Evolutionary conservation across 2,329 filamentous ascomycete species (phyloP).

Genomic region (Whalleya microplaca): DNA sequence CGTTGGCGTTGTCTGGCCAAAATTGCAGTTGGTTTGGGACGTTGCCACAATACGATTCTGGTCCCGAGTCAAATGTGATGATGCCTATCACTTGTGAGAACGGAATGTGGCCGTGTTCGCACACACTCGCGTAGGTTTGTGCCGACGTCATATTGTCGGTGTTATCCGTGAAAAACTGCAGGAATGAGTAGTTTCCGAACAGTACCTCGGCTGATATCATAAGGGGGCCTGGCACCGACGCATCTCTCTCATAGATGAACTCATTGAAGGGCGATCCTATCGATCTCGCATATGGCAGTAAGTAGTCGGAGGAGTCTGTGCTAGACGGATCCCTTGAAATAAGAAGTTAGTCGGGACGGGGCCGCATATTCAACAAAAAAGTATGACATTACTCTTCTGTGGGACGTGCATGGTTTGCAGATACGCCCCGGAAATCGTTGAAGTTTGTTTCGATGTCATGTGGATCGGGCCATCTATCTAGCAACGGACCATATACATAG

Average conservation of each 20-base stretch:
- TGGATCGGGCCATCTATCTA: constrained; percentile 20
- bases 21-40: not conserved
- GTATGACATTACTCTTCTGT: constrained; percentile 9
- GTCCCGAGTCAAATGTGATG: constrained; percentile 1
- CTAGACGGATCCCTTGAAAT: constrained; percentile 9
- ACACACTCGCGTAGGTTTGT: constrained; percentile 9
- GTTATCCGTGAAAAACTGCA: constrained; percentile 12
- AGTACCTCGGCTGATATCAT: constrained; percentile 21
- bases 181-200: constrained; percentile 21
- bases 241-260: not conserved
- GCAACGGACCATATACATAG: constrained; percentile 18
- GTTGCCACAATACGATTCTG: not conserved
- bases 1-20: not conserved
- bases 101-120: constrained; percentile 17
- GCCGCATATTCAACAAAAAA: too few relatives aligned
- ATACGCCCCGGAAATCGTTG: constrained; percentile 8
- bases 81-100: constrained; percentile 9
- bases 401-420: not conserved
- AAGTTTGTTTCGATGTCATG: constrained; percentile 14
- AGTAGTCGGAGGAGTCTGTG: too few relatives aligned
- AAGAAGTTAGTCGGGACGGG: not conserved
- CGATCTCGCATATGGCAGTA: too few relatives aligned
- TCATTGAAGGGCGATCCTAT: constrained; percentile 9
- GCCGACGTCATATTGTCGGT: constrained; percentile 10
- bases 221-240: constrained; percentile 8